Base-by-base conservation (phyloP, 306 rosid species). In the Dryas octopetala region DNA sequence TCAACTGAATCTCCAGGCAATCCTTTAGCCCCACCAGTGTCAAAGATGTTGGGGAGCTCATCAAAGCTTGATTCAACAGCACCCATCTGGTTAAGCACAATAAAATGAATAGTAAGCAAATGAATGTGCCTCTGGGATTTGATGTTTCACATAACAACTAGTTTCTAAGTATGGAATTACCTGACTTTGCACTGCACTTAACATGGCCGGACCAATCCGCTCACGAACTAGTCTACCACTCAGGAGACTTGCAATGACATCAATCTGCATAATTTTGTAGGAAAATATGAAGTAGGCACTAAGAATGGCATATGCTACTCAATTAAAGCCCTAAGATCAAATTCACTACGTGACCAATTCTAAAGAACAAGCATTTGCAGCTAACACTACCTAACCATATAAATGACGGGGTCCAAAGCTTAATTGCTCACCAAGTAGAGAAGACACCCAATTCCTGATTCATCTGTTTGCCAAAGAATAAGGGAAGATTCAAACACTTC, bases 111-210 rank as follows among this genome's bases (percentile, higher is more conserved):
- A 71, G 76, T 80, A 68, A 87, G 82, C 80, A 81, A 5, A 62
- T 32, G 61, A 80, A 72, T 23, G 32, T 32, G 54, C 63, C 70
- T 16, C 62, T 52, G 14, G n/a, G 78, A 68, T 68, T 41, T 59
- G 41, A 73, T 68, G 62, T 48, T 41, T 62, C 5, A 57, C 68
- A 9, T 54, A 68, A 47, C 23, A 47, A 60, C 53, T 52, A 44
- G 32, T 12, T 53, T 48, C 55, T 12, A 52, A 68, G 78, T 66
- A 81, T 70, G 46, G 60, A 79, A 78, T 82, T 88, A 96, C 99
- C 98, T 92, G 99, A 80, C 98, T 96, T 83, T 96, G 99, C 32
- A 96, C 99, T 9, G 99, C 99, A 78, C 98, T 96, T 69, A 96
- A 88, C 97, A 96, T 96, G 62, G 99, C 99, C 0, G 98, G 99